These are phyloP conservation scores for Medicago lupulina DNA, from an alignment of 306 rosid genomes.

Conservation along the genomic window DNA sequence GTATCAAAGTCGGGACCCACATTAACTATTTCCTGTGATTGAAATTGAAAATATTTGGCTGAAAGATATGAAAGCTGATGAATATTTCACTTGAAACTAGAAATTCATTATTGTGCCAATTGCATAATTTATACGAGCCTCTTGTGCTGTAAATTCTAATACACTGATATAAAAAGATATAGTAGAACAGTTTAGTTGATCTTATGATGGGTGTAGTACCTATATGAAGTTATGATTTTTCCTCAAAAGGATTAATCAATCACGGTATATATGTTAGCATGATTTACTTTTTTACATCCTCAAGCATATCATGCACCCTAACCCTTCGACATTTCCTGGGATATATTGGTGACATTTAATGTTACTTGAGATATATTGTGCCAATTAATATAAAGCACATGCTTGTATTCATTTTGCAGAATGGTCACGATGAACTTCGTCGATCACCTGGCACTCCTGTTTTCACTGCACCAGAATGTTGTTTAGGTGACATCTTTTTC, in stretches of 20 bases:
- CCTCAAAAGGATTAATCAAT: not conserved
- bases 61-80: constrained; percentile 36
- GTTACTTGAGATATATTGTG: constrained; percentile 2
- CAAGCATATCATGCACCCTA: not conserved
- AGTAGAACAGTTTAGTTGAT: not conserved
- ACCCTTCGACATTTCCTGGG: not conserved
- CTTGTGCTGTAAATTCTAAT: not conserved
- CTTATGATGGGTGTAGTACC: not conserved
- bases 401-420: constrained; percentile 62
- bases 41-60: constrained; percentile 18
- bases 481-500: constrained; percentile 68
- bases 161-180: not conserved
- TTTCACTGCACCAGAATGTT: constrained; percentile 99
- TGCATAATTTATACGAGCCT: not conserved
- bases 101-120: not conserved
- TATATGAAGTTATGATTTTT: not conserved
- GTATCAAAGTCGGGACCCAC: not conserved
- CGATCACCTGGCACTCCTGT: constrained; percentile 99
- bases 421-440: constrained; percentile 86
- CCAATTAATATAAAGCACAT: constrained; percentile 13
- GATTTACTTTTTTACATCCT: not conserved
- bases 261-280: not conserved
- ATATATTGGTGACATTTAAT: not conserved
- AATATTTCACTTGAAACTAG: constrained; percentile 14
- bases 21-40: not conserved